These are phyloP conservation scores for Beta vulgaris DNA, from an alignment of 148 eudicot genomes.

Conservation along the genomic window DNA sequence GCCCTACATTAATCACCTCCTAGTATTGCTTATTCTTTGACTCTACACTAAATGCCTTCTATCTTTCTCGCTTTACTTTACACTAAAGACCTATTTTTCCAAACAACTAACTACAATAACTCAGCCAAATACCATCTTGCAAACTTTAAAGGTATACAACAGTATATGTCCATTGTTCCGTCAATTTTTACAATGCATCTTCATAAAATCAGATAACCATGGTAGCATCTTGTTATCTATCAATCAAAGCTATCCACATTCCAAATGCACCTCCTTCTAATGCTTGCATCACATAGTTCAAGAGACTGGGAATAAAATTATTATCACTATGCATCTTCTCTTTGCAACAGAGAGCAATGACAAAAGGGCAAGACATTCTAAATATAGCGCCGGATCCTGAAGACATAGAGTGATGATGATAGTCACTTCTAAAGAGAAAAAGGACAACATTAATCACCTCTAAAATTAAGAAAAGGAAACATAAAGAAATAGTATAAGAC, in stretches of 20 bases:
- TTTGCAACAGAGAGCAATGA: conserved; percentile 18
- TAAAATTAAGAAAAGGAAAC: neutral
- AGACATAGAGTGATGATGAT: conserved; percentile 16
- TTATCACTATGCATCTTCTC: conserved; percentile 13
- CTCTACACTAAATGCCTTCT: conserved; percentile 15
- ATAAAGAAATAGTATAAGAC: no score
- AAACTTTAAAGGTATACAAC: conserved; percentile 11
- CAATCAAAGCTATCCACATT: conserved; percentile 30
- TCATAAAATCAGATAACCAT: neutral
- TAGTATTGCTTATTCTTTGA: neutral
- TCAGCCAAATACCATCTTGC: conserved; percentile 2
- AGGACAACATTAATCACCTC: neutral
- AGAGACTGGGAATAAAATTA: conserved; percentile 16
- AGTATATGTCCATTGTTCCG: conserved; percentile 9
- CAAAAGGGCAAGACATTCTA: conserved; percentile 27
- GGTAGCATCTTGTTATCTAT: conserved; percentile 30
- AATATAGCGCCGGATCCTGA: conserved; percentile 20
- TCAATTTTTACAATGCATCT: conserved; percentile 11
- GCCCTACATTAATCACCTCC: neutral
- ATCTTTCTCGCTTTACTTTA: neutral
- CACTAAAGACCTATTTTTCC: conserved; percentile 8
- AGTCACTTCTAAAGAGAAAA: neutral
- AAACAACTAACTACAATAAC: conserved; percentile 9
- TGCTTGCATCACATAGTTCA: conserved; percentile 21
- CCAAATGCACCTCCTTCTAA: conserved; percentile 34